phyloP scores from a whole-genome alignment of 2,329 filamentous ascomycete genomes.

The Sporothrix mexicana region DNA sequence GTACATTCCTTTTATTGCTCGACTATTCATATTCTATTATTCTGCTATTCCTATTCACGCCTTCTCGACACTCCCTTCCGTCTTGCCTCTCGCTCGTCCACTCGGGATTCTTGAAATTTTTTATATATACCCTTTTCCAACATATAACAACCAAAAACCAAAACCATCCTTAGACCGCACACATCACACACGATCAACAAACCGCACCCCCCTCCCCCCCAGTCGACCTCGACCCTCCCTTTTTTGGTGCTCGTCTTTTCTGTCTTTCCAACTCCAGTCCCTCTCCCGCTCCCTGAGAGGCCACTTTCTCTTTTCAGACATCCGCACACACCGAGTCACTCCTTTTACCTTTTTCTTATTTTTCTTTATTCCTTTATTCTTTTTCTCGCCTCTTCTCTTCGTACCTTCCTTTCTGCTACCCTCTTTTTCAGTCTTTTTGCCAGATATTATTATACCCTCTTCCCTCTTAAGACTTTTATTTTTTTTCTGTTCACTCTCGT shows the following conservation, averaged over 20 bases:
- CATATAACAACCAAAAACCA: slow-evolving; percentile 1
- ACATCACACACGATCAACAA: slow-evolving; percentile 29
- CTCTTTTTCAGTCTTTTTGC: background rate
- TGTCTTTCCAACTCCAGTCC: background rate
- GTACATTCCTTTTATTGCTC: slow-evolving; percentile 49
- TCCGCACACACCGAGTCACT: background rate
- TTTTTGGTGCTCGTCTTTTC: background rate
- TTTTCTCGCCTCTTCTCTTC: slow-evolving; percentile 12
- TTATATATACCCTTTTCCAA: slow-evolving; percentile 2
- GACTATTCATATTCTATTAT: slow-evolving; percentile 35
- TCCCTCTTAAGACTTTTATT: background rate
- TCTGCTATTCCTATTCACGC: background rate
- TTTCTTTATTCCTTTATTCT: background rate
- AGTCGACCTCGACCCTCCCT: background rate
- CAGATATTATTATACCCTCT: slow-evolving; percentile 29
- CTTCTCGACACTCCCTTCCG: slow-evolving; percentile 3
- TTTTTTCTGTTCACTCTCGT: background rate
- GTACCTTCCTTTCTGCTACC: slow-evolving; percentile 21
- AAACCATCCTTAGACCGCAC: slow-evolving; percentile 5
- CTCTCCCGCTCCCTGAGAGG: slow-evolving; percentile 17
- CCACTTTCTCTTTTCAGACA: slow-evolving; percentile 19
- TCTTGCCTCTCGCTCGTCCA: no score
- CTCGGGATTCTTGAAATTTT: background rate
- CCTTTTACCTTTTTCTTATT: background rate
- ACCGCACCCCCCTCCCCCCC: slow-evolving; percentile 15